Evolutionary conservation across 768 basidiomycete genomes (phyloP), one percentile per base, ranked within the genome.

Genomic region (Trametes cubensis): DNA sequence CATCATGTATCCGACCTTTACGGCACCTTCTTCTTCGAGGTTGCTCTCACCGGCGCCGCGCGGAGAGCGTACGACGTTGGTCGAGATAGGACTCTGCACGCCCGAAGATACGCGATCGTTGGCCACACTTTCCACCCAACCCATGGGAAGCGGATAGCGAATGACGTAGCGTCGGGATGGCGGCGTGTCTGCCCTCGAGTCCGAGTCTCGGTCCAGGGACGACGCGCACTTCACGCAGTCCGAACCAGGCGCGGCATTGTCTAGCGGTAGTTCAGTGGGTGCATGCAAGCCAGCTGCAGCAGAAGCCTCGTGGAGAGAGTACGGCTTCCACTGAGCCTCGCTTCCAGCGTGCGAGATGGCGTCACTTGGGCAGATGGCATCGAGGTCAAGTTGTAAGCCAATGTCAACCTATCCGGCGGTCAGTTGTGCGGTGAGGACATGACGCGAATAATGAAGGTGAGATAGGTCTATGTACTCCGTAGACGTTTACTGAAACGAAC

Each of bases 1-100:
- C 15, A 49, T 41, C 48, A 11, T 47, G 47, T 34, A 47, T 2
- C 41, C 34, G 10, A 34, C 38, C 15, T 6, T 14, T 30, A 2
- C 30, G 45, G 55, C 44, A 2, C 23, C 53, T 25, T 13, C 47
- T 30, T 11, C 34, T 34, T 10, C 34, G 34, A 34, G 34, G 34
- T 4, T 6, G 34, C 25, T 25, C 13, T 21, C 10, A n/a, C 28
- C 49, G 18, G 18, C 38, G 42, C 52, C 55, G 40, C 46, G 44
- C 6, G 40, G 52, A 30, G 55, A 58, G 56, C 45, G 57, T 21
- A 59, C 58, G 11, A 53, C 18, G 23, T 60, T 63, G 52, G 18
- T 53, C 11, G 62, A 21, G 11, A 46, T 39, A n/a, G 55, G 41
- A 17, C 46, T 55, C 40, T 45, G 58, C 40, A 21, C n/a, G 26